Base-by-base conservation (phyloP, 2,329 filamentous ascomycete genomes). In the Byssothecium circinans region DNA sequence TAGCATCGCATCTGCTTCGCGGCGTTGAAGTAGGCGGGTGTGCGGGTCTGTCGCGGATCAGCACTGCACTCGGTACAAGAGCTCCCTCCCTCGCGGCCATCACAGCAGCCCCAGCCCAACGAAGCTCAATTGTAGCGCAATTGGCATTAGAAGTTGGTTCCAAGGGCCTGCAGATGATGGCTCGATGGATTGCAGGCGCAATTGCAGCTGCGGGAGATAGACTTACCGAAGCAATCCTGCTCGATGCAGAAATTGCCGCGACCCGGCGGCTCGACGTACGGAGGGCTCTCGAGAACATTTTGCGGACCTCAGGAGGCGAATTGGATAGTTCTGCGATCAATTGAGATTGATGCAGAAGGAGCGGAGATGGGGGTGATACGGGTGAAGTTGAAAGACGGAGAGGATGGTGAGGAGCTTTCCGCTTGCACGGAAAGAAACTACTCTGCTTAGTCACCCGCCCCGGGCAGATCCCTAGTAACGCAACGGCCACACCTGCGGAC, bases 211-310 rank as follows among this genome's bases (percentile, higher is more conserved):
- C 60, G 58, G 68, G 74, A 71, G 72, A 74, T 74, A 73, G 75
- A 95, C 92, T 87, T 91, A 97, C 94, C 80, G 86, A 87, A 78
- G 87, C 87, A 81, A 95, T 85, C 84, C 91, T 89, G 83, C 89
- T 85, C 73, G 88, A 83, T 74, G 89, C 88, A 87, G 90, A 89
- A 81, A 95, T 85, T 81, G 89, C 90, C 81, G 89, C 88, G 80
- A 92, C 89, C 78, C 89, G 88, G 83, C 91, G 91, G 82, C 88
- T 88, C 78, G 91, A 95, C 84, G 95, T 91, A 82, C 91, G 86
- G 81, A 97, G 84, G 82, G 92, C 91, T 86, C 89, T 95, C 81
- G 92, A 90, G 85, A 96, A 95, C 92, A 97, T 96, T 75, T 35
- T 80, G 77, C 75, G 75, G 66, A 70, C 65, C 67, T 71, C 63